Conservation (phyloP, 176 grass and related monocot species). For the Juncus inflexus region DNA sequence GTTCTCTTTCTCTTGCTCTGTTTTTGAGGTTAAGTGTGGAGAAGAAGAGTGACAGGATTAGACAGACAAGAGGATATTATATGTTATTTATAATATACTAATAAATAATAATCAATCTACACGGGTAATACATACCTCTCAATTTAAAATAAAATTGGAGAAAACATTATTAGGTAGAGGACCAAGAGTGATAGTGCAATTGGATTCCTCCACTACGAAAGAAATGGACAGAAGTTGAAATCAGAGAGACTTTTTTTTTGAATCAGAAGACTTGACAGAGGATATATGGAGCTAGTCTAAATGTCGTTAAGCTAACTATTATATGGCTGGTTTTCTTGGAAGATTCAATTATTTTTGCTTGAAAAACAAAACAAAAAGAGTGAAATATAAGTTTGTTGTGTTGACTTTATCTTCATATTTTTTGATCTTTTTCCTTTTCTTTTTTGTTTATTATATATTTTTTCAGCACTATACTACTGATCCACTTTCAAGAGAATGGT, state of each 20-base stretch:
- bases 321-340: not conserved
- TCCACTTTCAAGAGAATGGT: too few species aligned
- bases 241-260: too few species aligned
- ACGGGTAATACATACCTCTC: not conserved
- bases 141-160: not conserved
- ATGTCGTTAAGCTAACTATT: not conserved
- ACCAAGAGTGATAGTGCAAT: too few species aligned
- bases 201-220: too few species aligned
- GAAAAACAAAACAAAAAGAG: conserved; percentile 4
- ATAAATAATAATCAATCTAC: not conserved
- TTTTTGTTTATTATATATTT: too few species aligned
- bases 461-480: too few species aligned
- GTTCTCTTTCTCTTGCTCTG: not conserved
- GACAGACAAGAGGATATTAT: too few species aligned
- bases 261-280: too few species aligned
- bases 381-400: not conserved
- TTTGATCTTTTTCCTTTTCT: too few species aligned
- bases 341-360: conserved; percentile 6
- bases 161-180: not conserved
- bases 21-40: not conserved
- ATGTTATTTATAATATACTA: too few species aligned
- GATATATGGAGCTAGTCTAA: too few species aligned
- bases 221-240: too few species aligned
- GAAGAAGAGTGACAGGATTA: conserved; percentile 1
- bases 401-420: not conserved